Conservation (phyloP, 345 rosid genomes). For the Aurinia saxatilis region DNA sequence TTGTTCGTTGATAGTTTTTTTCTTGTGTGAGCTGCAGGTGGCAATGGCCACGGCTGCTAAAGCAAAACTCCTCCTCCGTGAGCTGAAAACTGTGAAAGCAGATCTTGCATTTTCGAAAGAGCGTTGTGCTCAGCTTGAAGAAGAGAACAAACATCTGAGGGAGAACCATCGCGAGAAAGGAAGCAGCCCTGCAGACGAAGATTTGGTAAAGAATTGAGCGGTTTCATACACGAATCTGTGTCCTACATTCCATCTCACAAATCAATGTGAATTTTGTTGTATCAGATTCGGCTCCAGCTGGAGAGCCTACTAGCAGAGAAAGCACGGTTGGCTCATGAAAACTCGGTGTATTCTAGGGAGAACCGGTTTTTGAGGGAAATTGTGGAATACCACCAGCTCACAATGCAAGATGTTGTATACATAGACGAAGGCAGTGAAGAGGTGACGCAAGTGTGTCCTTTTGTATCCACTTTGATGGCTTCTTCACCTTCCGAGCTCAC, state of each 20-base stretch:
- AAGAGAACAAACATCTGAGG: conserved; percentile 69
- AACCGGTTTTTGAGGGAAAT: conserved; percentile 86
- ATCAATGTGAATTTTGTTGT: background rate
- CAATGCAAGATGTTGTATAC: conserved; percentile 88
- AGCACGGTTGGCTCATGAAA: conserved; percentile 82
- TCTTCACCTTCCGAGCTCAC: background rate
- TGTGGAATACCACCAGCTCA: conserved; percentile 91
- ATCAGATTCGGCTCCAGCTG: conserved; percentile 85
- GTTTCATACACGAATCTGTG: background rate
- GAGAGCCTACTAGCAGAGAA: conserved; percentile 90
- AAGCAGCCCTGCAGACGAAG: conserved; percentile 71
- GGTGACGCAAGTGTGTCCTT: conserved; percentile 50
- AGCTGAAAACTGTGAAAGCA: conserved; percentile 81
- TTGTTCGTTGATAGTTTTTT: background rate
- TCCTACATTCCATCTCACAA: background rate
- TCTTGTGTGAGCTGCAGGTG: conserved; percentile 45
- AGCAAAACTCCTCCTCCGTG: conserved; percentile 93
- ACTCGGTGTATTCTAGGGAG: conserved; percentile 66
- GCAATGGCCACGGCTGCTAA: conserved; percentile 99
- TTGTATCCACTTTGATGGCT: conserved; percentile 21
- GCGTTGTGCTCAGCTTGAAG: conserved; percentile 85
- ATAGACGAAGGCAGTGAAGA: conserved; percentile 74
- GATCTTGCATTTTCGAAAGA: conserved; percentile 80
- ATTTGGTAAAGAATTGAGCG: conserved; percentile 47
- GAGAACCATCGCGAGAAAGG: conserved; percentile 79